phyloP scores from a whole-genome alignment of 257 asterid genomes.

The Apocynum venetum region DNA sequence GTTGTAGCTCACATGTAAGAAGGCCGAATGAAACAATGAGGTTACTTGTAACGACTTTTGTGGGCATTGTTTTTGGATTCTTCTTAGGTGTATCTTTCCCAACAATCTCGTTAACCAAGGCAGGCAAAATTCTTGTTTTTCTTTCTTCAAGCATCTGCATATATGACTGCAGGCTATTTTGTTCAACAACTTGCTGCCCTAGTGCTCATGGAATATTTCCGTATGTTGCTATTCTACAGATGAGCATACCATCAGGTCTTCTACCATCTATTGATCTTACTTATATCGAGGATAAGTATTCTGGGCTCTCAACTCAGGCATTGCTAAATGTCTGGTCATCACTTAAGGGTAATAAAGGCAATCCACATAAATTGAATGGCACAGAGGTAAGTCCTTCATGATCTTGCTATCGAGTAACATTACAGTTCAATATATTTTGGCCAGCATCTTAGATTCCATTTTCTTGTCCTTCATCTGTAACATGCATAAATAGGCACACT shows the following conservation, averaged over 20 bases:
- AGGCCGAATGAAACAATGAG: conserved; percentile 75
- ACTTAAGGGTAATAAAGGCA: conserved; percentile 49
- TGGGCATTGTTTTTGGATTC: conserved; percentile 76
- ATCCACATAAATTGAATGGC: conserved; percentile 32
- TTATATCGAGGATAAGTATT: conserved; percentile 66
- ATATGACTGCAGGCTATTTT: conserved; percentile 3
- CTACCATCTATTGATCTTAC: conserved; percentile 61
- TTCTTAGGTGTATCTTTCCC: conserved; percentile 90
- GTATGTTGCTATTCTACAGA: conserved; percentile 36
- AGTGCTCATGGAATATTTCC: conserved; percentile 11
- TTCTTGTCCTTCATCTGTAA: no score
- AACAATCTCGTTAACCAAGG: conserved; percentile 63
- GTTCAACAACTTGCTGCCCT: conserved; percentile 5
- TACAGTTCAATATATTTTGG: neutral
- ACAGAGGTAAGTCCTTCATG: conserved; percentile 41
- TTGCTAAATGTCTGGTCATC: conserved; percentile 73
- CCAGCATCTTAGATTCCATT: neutral
- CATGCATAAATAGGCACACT: neutral
- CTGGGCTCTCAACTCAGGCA: conserved; percentile 83
- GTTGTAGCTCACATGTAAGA: conserved; percentile 45
- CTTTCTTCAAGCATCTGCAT: neutral
- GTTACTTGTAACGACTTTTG: conserved; percentile 60
- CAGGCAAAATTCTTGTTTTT: conserved; percentile 21
- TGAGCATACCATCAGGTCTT: conserved; percentile 45
- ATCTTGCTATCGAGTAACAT: neutral